A percentile compares a stretch with the other conserved stretches of the same genome.
Conservation (phyloP, 352 stramenopile genomes). For the Globisporangium acanthophoron region DNA sequence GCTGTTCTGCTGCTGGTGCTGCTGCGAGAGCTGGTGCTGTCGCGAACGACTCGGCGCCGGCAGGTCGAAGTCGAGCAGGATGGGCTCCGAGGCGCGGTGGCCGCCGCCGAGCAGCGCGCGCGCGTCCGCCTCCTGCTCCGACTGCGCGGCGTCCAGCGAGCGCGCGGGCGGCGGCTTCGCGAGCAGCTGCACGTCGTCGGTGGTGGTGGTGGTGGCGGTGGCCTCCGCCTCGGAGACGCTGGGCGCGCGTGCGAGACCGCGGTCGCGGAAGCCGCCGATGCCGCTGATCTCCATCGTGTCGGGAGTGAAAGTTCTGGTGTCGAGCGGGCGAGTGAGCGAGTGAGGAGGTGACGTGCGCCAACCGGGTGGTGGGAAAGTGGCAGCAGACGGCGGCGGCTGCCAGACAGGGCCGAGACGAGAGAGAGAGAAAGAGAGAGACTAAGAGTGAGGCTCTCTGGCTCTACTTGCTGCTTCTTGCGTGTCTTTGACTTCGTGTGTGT, state of each 20-base stretch:
- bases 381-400: no score
- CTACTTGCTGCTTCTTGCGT: no score
- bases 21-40: conserved; percentile 1
- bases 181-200: background rate
- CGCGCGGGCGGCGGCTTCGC: conserved; percentile 1
- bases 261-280: conserved; percentile 8
- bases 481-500: no score
- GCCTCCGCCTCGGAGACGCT: background rate
- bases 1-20: background rate
- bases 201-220: background rate
- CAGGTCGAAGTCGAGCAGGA: conserved; percentile 14
- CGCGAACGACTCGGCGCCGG: background rate
- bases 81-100: conserved; percentile 12
- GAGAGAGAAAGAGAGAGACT: no score
- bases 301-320: background rate
- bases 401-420: no score
- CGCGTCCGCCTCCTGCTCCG: background rate
- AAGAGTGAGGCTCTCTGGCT: no score
- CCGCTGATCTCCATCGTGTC: conserved; percentile 9
- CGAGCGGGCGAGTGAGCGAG: no score
- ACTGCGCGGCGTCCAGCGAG: background rate
- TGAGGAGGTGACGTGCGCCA: no score
- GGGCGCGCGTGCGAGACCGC: background rate
- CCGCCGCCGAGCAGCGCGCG: background rate
- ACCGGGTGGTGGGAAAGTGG: no score